A percentile compares a stretch with the other conserved stretches of the same genome.
These are phyloP conservation scores for Beverwykella pulmonaria DNA, from an alignment of 495 filamentous ascomycete genomes.

Conservation along the genomic window DNA sequence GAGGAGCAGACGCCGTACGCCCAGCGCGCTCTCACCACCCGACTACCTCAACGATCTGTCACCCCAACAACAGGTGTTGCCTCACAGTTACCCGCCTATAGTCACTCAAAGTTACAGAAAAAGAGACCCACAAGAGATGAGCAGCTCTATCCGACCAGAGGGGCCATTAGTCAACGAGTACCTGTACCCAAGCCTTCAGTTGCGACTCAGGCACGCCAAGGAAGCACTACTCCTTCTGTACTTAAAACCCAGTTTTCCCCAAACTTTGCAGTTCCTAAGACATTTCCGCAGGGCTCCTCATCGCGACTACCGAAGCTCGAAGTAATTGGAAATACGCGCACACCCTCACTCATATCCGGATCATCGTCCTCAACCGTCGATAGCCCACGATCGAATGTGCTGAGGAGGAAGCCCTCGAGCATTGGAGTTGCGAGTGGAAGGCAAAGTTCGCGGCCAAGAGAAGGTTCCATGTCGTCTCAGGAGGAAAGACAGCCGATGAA, in stretches of 20 bases:
- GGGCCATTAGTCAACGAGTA: constrained; percentile 14
- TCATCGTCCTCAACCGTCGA: constrained; percentile 46
- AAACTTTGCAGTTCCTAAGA: constrained; percentile 13
- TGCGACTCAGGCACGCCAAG: constrained; percentile 20
- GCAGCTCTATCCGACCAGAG: constrained; percentile 11
- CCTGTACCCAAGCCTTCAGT: constrained; percentile 22
- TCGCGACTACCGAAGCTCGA: constrained; percentile 39
- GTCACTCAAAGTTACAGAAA: constrained; percentile 37
- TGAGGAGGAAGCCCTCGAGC: constrained; percentile 44
- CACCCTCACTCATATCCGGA: constrained; percentile 48
- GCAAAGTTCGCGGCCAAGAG: constrained; percentile 25
- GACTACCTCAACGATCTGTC: constrained; percentile 34
- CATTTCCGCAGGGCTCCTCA: constrained; percentile 21
- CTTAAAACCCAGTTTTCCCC: constrained; percentile 8
- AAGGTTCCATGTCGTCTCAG: constrained; percentile 31
- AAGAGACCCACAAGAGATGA: constrained; percentile 35
- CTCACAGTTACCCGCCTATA: constrained; percentile 27
- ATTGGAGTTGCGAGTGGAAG: constrained; percentile 31
- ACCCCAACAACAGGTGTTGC: constrained; percentile 26
- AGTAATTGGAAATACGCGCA: constrained; percentile 32
- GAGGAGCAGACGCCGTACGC: constrained; percentile 35
- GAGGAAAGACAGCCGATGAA: constrained; percentile 31
- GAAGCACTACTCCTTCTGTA: constrained; percentile 21
- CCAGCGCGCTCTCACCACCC: constrained; percentile 29
- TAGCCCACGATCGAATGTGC: constrained; percentile 43